A percentile compares a stretch with the other conserved stretches of the same genome.
phyloP scores from a whole-genome alignment of 148 eudicot genomes.

The Rhododendron kiyosumense region DNA sequence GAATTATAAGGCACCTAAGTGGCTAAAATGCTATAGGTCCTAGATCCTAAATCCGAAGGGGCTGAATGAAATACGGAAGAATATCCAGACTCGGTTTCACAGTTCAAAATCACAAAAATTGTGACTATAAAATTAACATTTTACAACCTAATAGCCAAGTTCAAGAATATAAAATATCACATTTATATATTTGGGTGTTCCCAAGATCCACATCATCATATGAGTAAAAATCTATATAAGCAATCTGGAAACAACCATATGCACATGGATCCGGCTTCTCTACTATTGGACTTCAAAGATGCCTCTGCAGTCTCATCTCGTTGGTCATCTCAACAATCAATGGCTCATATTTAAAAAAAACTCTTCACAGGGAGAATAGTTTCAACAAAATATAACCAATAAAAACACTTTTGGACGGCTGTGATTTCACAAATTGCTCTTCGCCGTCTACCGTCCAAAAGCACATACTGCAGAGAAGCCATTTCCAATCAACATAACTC shows the following conservation, averaged over 20 bases:
- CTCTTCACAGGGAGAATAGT: too few species aligned
- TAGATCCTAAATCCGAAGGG: background rate
- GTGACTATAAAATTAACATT: background rate
- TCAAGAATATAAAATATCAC: background rate
- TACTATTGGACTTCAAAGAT: background rate
- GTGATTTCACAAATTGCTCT: background rate
- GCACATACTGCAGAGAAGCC: too few species aligned
- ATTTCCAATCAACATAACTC: background rate
- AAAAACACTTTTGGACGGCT: background rate
- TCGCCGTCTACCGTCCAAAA: too few species aligned
- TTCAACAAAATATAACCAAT: too few species aligned
- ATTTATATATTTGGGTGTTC: background rate
- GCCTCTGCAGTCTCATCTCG: background rate
- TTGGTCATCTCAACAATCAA: background rate
- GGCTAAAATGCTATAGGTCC: background rate
- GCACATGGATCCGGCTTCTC: too few species aligned
- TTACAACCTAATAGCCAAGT: background rate
- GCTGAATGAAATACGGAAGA: background rate
- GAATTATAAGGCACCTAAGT: background rate
- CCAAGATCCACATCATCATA: background rate
- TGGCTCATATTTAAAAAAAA: background rate
- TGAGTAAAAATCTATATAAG: too few species aligned
- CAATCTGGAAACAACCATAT: too few species aligned
- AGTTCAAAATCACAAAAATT: background rate
- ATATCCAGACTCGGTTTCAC: background rate